Conservation (phyloP, 352 stramenopile species). For the Pythium monospermum region DNA sequence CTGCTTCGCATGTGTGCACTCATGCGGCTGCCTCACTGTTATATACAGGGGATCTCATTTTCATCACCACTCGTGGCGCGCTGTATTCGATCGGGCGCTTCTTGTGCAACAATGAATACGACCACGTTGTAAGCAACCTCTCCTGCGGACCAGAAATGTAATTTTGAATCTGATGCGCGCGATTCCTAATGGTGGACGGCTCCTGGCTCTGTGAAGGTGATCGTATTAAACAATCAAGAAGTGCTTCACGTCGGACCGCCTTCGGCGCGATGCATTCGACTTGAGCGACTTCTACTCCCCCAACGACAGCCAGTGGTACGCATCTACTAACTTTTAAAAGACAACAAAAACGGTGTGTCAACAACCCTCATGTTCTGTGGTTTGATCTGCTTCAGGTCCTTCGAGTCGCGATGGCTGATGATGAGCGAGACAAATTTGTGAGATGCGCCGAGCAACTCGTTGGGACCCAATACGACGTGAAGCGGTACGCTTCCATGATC, state of each 20-base stretch:
- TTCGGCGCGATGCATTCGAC: constrained; percentile 43
- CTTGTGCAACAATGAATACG: constrained; percentile 61
- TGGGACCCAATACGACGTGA: constrained; percentile 59
- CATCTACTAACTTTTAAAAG: too few relatives aligned
- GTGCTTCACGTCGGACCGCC: constrained; percentile 69
- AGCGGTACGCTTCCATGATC: constrained; percentile 47
- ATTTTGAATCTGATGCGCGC: too few relatives aligned
- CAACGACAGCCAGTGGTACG: constrained; percentile 66
- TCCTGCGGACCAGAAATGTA: too few relatives aligned
- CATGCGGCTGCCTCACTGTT: background rate
- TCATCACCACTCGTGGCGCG: constrained; percentile 71
- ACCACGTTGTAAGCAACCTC: constrained; percentile 45
- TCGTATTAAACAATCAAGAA: constrained; percentile 53
- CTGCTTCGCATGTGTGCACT: background rate
- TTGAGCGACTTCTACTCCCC: constrained; percentile 58
- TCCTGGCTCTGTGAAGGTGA: constrained; percentile 34
- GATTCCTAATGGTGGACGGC: too few relatives aligned
- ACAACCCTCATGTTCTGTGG: background rate
- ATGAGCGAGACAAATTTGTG: constrained; percentile 49
- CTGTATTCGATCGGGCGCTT: constrained; percentile 63
- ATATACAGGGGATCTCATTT: constrained; percentile 60
- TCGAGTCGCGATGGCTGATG: constrained; percentile 37
- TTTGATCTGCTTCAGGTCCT: constrained; percentile 36
- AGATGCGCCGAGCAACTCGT: constrained; percentile 54
- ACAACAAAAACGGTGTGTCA: too few relatives aligned